Conservation (phyloP, 202 grass and related monocot genomes). For the Digitaria exilis region DNA sequence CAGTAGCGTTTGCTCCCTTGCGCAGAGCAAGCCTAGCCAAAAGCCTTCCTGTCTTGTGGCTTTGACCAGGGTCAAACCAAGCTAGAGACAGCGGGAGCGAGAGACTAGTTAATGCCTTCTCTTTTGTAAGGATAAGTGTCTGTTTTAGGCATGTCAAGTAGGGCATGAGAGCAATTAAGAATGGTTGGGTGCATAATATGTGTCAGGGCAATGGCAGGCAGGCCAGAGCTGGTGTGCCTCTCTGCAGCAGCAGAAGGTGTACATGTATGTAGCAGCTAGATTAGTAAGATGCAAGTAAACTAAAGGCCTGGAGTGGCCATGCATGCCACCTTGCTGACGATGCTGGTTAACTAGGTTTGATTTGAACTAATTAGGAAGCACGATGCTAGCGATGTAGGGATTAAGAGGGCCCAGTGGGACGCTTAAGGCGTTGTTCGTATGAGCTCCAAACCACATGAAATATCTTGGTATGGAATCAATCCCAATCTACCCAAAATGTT, state of each 20-base stretch:
- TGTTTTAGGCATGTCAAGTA: conserved; percentile 12
- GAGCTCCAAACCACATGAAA: no score
- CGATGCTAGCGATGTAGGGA: neutral
- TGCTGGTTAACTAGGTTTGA: neutral
- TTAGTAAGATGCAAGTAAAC: conserved; percentile 30
- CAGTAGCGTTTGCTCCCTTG: conserved; percentile 29
- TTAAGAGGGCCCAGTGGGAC: conserved; percentile 5
- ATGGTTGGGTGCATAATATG: conserved; percentile 24
- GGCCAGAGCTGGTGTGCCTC: neutral
- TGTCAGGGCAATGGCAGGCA: conserved; percentile 36
- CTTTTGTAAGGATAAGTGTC: neutral
- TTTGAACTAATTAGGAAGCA: neutral
- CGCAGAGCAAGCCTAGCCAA: neutral
- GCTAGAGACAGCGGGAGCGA: neutral
- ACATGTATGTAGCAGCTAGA: neutral
- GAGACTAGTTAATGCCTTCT: neutral
- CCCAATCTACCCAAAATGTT: no score
- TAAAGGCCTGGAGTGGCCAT: neutral
- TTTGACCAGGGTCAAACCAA: conserved; percentile 32
- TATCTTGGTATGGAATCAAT: no score
- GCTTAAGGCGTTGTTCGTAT: no score
- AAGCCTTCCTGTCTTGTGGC: conserved; percentile 3
- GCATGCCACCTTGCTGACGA: neutral
- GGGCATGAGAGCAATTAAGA: conserved; percentile 24
- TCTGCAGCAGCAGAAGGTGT: neutral